These are phyloP conservation scores for Pleurotus pulmonarius DNA, from an alignment of 768 basidiomycete species.

Conservation along the genomic window DNA sequence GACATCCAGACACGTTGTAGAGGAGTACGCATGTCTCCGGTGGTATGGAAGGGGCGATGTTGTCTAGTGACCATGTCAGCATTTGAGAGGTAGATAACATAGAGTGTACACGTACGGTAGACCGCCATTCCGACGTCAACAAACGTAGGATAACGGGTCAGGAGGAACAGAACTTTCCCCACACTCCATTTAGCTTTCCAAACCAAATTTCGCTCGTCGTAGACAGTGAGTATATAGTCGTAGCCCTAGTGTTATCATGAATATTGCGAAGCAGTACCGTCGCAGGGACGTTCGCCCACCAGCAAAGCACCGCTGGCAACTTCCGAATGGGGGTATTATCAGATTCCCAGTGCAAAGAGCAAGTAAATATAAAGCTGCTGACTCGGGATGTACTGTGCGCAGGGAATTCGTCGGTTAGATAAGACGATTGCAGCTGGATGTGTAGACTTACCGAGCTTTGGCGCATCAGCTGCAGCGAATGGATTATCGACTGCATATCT, in stretches of 20 bases:
- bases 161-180: conserved; percentile 5
- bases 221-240: conserved; percentile 3
- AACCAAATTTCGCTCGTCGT: conserved; percentile 1
- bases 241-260: background rate
- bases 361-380: background rate
- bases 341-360: background rate
- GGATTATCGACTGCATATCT: background rate
- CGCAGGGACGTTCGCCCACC: background rate
- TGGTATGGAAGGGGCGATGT: background rate
- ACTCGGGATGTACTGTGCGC: background rate
- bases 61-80: background rate
- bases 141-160: conserved; percentile 6
- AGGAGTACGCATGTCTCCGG: conserved; percentile 1
- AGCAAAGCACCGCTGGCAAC: conserved; percentile 5
- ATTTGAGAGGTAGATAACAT: background rate
- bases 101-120: background rate
- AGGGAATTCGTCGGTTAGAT: background rate
- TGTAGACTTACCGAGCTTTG: background rate
- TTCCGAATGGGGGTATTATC: background rate
- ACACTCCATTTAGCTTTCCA: conserved; percentile 7
- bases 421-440: background rate
- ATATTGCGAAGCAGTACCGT: background rate
- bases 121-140: conserved; percentile 2
- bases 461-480: background rate
- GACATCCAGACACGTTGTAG: conserved; percentile 2